Conservation (phyloP, 768 basidiomycete species). For the Lentinus brumalis region DNA sequence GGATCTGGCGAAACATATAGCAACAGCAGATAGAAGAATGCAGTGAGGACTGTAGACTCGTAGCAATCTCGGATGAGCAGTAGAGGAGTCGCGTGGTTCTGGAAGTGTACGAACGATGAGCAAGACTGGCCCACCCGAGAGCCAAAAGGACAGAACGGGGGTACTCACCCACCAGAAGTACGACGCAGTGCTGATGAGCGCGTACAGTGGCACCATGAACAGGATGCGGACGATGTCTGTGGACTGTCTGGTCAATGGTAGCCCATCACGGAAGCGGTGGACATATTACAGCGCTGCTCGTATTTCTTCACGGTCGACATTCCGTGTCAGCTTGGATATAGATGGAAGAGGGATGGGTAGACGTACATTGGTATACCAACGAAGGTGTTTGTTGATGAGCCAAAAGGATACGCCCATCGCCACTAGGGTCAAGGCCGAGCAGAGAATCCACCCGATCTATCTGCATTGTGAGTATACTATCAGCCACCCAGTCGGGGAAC, state of each 20-base stretch:
- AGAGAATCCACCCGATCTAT: constrained; percentile 71
- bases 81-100: constrained; percentile 70
- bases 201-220: constrained; percentile 80
- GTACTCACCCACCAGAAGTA: constrained; percentile 68
- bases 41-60: constrained; percentile 72
- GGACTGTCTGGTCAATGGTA: neutral
- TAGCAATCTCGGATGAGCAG: constrained; percentile 74
- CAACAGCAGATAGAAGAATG: constrained; percentile 79
- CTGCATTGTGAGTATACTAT: neutral
- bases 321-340: neutral
- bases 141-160: neutral
- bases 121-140: neutral
- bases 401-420: constrained; percentile 64
- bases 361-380: constrained; percentile 70
- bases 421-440: constrained; percentile 58
- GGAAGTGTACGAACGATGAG: neutral
- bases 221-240: constrained; percentile 73
- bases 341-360: neutral
- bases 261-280: neutral
- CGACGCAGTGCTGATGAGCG: constrained; percentile 63
- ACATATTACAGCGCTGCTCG: constrained; percentile 62
- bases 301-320: constrained; percentile 46
- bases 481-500: neutral
- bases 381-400: constrained; percentile 73
- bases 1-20: constrained; percentile 66